Evolutionary conservation across 2,329 filamentous ascomycete species (phyloP).

Genomic region (Cladorrhinum sp.): DNA sequence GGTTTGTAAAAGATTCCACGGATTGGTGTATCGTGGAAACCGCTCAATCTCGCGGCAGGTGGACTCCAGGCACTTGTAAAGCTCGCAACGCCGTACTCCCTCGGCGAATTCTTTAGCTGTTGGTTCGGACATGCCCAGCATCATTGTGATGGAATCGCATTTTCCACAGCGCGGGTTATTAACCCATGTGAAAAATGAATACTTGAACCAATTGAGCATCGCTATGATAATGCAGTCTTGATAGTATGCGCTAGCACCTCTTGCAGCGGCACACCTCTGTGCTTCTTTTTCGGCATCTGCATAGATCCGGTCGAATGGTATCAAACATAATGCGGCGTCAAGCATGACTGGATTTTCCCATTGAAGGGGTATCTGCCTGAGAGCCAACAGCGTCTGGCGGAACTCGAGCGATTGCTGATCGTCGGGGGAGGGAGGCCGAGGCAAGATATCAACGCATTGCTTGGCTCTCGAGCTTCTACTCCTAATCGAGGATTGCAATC

Average conservation of each 20-base stretch:
- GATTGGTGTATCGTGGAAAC: slow-evolving; percentile 91
- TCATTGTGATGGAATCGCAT: slow-evolving; percentile 80
- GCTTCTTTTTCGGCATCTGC: slow-evolving; percentile 91
- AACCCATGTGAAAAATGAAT: slow-evolving; percentile 92
- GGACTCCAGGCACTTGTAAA: slow-evolving; percentile 79
- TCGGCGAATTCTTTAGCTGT: slow-evolving; percentile 85
- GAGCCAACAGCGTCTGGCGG: slow-evolving; percentile 74
- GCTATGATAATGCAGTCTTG: slow-evolving; percentile 94
- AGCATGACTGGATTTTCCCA: slow-evolving; percentile 95
- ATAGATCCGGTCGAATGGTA: slow-evolving; percentile 89
- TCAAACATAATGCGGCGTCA: slow-evolving; percentile 82
- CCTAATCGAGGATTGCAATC: no score
- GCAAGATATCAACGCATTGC: slow-evolving; percentile 36
- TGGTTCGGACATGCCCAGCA: slow-evolving; percentile 77
- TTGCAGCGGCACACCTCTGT: no score
- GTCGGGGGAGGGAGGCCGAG: slow-evolving; percentile 64
- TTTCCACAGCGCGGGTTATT: slow-evolving; percentile 88
- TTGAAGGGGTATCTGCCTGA: slow-evolving; percentile 84
- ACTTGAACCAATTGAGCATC: slow-evolving; percentile 91
- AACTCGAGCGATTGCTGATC: slow-evolving; percentile 71
- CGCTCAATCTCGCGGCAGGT: slow-evolving; percentile 77
- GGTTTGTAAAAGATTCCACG: slow-evolving; percentile 86
- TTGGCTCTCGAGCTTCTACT: no score
- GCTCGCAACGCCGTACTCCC: slow-evolving; percentile 74
- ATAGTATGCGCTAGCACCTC: no score